Evolutionary conservation across 768 basidiomycete species (phyloP), one percentile per base, ranked within the genome.

Genomic region (Stropharia rugosoannulata): DNA sequence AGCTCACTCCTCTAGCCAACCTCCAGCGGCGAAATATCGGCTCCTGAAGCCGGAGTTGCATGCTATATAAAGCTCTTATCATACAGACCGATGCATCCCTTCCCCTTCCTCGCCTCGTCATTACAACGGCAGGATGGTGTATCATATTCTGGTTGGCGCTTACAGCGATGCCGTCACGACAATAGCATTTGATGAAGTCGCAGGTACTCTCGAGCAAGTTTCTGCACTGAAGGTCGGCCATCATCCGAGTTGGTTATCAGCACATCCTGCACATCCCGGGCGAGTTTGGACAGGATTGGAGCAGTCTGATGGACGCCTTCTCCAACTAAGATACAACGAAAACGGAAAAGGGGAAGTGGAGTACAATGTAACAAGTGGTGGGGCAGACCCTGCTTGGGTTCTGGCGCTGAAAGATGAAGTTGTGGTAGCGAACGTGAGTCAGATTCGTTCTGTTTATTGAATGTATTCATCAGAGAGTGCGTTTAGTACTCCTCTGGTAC

Each of bases 201-300:
- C 70, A 0, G 64, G 72, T 6, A 76, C 75, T 19, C 70, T 92
- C 54, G 72, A 71, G 10, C 66, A 81, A 32, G 62, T 72, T 11
- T 78, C 82, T 4, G 59, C 75, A 13, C 62, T 82, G 49, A 64
- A 68, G 8, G 81, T 84, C 36, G 87, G 88, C 25, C 69, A 77
- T 60, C 82, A 83, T 62, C 88, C 91, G 0, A 90, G 90, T 5
- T 94, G 92, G 92, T 77, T 95, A 58, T 80, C 85, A 10, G 70
- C 74, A 6, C 80, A 87, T 63, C 84, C 85, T 0, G 68, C 65
- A 0, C 80, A 87, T 57, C 74, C 70, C 42, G 80, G 82, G 3
- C 62, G 92, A 25, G 73, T 90, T 32, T 86, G 86, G 62, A 73
- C 89, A 10, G 85, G 79, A 0, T 74, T 92, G 16, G 87, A 92